These are phyloP conservation scores for Microdochium trichocladiopsis DNA, from an alignment of 2,329 filamentous ascomycete genomes.

Conservation along the genomic window DNA sequence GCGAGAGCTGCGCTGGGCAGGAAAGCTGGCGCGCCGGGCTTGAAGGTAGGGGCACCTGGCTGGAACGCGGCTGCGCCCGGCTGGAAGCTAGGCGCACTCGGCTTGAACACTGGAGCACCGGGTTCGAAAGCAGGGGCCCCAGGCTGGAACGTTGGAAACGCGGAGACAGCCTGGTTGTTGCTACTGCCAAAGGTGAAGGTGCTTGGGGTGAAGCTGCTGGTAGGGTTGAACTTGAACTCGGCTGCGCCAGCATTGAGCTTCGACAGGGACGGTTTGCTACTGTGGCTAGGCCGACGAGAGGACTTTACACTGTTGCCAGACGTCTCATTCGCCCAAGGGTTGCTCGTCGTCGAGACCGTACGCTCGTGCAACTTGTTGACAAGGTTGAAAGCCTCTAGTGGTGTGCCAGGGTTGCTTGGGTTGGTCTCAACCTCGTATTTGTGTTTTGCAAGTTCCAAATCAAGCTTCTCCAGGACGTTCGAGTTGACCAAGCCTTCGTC, in stretches of 20 bases:
- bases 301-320: slow-evolving; percentile 25
- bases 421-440: slow-evolving; percentile 66
- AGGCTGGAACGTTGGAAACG: neutral
- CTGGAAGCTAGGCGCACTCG: slow-evolving; percentile 5
- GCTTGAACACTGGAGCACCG: neutral
- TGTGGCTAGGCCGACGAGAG: slow-evolving; percentile 46
- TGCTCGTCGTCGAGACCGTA: slow-evolving; percentile 49
- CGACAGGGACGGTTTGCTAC: slow-evolving; percentile 63
- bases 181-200: slow-evolving; percentile 42
- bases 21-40: slow-evolving; percentile 20
- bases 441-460: slow-evolving; percentile 37
- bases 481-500: slow-evolving; percentile 28
- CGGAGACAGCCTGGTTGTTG: slow-evolving; percentile 3
- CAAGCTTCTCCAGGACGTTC: slow-evolving; percentile 29
- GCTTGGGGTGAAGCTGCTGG: slow-evolving; percentile 40
- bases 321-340: slow-evolving; percentile 54
- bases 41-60: slow-evolving; percentile 30
- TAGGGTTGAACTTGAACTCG: slow-evolving; percentile 73
- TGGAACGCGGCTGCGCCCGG: slow-evolving; percentile 30
- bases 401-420: slow-evolving; percentile 64
- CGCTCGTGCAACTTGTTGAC: slow-evolving; percentile 42
- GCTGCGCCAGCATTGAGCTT: slow-evolving; percentile 85
- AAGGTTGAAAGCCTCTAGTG: slow-evolving; percentile 43
- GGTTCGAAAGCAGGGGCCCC: neutral
- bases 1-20: slow-evolving; percentile 30